Evolutionary conservation across 148 eudicot genomes (phyloP), one percentile per base, ranked within the genome.

Genomic region (Rhododendron griersonianum): DNA sequence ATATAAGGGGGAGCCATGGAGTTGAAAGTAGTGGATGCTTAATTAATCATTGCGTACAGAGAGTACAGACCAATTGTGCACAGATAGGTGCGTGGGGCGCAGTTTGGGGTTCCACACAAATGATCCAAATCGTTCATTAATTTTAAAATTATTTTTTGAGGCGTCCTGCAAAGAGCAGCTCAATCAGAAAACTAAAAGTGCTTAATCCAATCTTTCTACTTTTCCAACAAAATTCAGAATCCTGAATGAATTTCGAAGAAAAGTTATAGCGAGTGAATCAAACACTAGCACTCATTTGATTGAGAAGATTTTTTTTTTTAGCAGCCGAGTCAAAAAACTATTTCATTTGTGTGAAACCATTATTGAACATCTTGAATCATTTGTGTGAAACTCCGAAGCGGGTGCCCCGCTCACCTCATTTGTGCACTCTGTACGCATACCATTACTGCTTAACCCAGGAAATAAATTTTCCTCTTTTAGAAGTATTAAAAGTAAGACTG

Each of bases 401-500:
- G 23, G 23, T 55, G n/a, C 65, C 0, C 65, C 59, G 5, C 65
- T 21, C n/a, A 59, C 2, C 8, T 10, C 65, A 59, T 19, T 0
- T 5, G 7, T 59, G 65, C 25, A 59, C 25, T 59, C 1, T 59
- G 65, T 59, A 18, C 65, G 0, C 65, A 21, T 0, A 1, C 25
- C 25, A 6, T 19, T 59, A 21, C n/a, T 59, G 55, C 28, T 67
- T 67, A 67, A 67, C 35, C 33, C 5, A 59, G 65, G 75, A 80
- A 73, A 77, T 35, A 11, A 18, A 35, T 35, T 73, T 87, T 87
- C 88, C 84, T 25, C 13, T 82, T 89, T 78, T 85, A 87, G 91
- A 83, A 85, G 82, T 86, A 81, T 44, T 85, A 79, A 87, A 67
- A 63, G 78, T 61, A 81, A 13, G 33, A 28, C 53, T 3, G 21